Conservation (phyloP, 2,329 filamentous ascomycete species). For the Cladosporium sp. region DNA sequence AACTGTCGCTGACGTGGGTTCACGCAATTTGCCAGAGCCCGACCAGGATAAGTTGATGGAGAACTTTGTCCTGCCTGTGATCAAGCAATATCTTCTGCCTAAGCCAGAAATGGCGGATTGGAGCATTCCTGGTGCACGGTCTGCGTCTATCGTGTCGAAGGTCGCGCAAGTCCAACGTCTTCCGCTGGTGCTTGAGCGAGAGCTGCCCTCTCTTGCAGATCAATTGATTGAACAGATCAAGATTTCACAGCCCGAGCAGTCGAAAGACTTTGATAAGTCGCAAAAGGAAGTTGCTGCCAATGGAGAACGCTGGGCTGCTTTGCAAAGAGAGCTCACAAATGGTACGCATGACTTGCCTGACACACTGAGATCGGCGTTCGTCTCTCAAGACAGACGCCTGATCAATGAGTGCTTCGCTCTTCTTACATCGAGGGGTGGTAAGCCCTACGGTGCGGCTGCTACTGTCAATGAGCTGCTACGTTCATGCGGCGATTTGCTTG, state of each 20-base stretch:
- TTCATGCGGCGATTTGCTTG: constrained; percentile 36
- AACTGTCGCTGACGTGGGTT: constrained; percentile 45
- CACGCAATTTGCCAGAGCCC: constrained; percentile 32
- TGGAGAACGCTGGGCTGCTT: constrained; percentile 56
- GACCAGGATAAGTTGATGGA: constrained; percentile 42
- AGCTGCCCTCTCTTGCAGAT: constrained; percentile 59
- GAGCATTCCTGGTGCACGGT: constrained; percentile 43
- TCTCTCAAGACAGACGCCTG: constrained; percentile 36
- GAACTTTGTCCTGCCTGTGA: constrained; percentile 46
- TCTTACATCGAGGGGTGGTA: constrained; percentile 52
- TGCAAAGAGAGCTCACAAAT: constrained; percentile 41
- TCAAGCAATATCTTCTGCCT: constrained; percentile 49
- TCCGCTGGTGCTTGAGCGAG: constrained; percentile 38
- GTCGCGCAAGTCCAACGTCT: constrained; percentile 17
- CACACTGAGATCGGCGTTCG: constrained; percentile 19
- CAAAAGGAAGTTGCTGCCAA: constrained; percentile 63
- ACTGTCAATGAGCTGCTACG: constrained; percentile 49
- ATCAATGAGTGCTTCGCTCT: constrained; percentile 45
- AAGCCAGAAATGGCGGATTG: constrained; percentile 42
- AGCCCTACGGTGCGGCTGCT: constrained; percentile 59
- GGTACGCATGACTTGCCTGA: constrained; percentile 21
- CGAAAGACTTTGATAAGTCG: constrained; percentile 66
- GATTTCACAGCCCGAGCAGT: constrained; percentile 73
- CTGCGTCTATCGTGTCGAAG: constrained; percentile 37
- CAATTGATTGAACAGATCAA: constrained; percentile 61